Conservation (phyloP, 2,329 filamentous ascomycete species). For the Madurella mycetomatis region DNA sequence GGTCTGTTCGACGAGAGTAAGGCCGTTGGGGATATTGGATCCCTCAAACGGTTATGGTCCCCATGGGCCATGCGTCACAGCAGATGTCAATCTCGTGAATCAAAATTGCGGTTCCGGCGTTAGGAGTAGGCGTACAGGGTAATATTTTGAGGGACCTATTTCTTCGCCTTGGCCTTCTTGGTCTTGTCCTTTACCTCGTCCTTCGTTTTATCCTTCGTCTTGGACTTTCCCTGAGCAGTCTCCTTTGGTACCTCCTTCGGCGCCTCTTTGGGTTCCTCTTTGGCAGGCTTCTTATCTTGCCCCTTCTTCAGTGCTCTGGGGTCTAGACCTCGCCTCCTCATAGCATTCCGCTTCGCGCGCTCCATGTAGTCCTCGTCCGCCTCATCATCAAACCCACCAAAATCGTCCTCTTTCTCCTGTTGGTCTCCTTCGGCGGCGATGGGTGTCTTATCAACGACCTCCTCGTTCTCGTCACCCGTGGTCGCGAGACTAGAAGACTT, state of each 20-base stretch:
- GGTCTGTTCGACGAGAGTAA: too few species aligned
- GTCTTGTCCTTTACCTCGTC: constrained; percentile 2
- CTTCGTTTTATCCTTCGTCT: constrained; percentile 3
- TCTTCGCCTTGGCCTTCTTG: constrained; percentile 16
- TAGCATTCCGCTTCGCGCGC: constrained; percentile 66
- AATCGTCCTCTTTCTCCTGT: constrained; percentile 45
- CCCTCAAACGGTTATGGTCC: too few species aligned
- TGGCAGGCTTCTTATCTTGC: constrained; percentile 21
- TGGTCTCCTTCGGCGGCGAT: constrained; percentile 47
- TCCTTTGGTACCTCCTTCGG: constrained; percentile 17
- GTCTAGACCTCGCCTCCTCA: constrained; percentile 70
- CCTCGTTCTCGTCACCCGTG: constrained; percentile 27
- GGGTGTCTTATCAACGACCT: constrained; percentile 64
- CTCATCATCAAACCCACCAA: constrained; percentile 71
- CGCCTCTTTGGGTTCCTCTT: constrained; percentile 17
- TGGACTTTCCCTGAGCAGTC: constrained; percentile 19
- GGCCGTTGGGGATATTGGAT: too few species aligned
- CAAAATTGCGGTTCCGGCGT: too few species aligned
- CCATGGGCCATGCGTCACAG: too few species aligned
- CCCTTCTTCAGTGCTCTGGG: constrained; percentile 53
- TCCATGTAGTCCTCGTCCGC: constrained; percentile 69
- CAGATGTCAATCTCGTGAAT: too few species aligned
- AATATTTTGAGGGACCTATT: constrained; percentile 9
- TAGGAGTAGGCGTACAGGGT: not conserved
- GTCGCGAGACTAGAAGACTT: constrained; percentile 18